Evolutionary conservation across 164 flowering plant species (phyloP), one percentile per base, ranked within the genome.

Genomic region (Akebia trifoliata): DNA sequence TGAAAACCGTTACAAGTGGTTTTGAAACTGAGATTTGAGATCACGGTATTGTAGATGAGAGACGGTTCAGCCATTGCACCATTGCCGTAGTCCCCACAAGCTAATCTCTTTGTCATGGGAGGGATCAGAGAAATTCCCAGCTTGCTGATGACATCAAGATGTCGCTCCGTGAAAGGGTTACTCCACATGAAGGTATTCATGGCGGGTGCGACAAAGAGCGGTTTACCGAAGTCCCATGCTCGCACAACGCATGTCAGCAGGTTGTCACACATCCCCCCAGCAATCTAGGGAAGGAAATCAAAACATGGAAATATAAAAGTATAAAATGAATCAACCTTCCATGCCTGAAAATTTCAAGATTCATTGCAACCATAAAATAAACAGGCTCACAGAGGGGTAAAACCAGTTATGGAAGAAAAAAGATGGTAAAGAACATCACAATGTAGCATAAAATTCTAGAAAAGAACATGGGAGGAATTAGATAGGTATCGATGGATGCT

Each of bases 131-230:
- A 55, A 35, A 87, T 74, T 20, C 95, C 94, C 34, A 85, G 85
- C 53, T 85, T 83, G 45, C 78, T 85, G 30, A 87, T 63, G 6
- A 60, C 26, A 72, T 78, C 63, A 28, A 87, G 83, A 74, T 87
- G 94, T 11, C 75, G 63, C 64, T 86, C 82, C 0, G 95, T 87
- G 74, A 87, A 87, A 54, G 89, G 89, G 66, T 82, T 90, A 45
- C 56, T 79, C 95, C 97, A 90, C 97, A 90, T 87, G 60, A 79
- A 76, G 28, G 94, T 76, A 78, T 90, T 87, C 97, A 87, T 87
- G 31, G 95, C 84, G 1, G 95, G 97, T 21, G 97, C 96, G 21
- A 87, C 83, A 62, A 82, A 87, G 20, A 87, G 40, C 6, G 94
- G 95, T 62, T 90, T 85, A 65, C 45, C 68, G 62, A 78, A 84